Conservation (phyloP, 2,329 filamentous ascomycete genomes). For the Alternaria sp. region DNA sequence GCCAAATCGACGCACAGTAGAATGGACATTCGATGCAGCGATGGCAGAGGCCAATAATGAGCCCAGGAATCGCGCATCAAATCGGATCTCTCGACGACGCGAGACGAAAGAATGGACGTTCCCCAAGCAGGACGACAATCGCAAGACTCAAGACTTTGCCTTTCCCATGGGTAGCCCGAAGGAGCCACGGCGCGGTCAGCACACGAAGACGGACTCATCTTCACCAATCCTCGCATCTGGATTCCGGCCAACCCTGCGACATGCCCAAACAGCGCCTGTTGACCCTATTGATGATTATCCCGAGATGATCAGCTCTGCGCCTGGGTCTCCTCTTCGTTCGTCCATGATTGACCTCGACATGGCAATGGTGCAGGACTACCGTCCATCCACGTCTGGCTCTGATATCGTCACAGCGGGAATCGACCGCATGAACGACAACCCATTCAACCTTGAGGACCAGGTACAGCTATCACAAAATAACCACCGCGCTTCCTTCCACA, state of each 20-base stretch:
- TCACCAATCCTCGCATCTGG: slow-evolving; percentile 41
- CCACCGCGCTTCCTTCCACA: slow-evolving; percentile 48
- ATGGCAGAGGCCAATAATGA: slow-evolving; percentile 49
- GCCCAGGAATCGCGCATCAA: slow-evolving; percentile 38
- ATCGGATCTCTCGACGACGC: slow-evolving; percentile 40
- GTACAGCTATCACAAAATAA: slow-evolving; percentile 47
- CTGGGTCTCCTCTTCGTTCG: slow-evolving; percentile 42
- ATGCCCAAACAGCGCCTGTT: slow-evolving; percentile 51
- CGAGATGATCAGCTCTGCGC: slow-evolving; percentile 39
- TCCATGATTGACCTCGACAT: slow-evolving; percentile 56
- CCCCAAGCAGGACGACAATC: slow-evolving; percentile 32
- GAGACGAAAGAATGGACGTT: slow-evolving; percentile 43
- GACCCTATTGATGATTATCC: slow-evolving; percentile 49
- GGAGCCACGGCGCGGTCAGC: slow-evolving; percentile 19
- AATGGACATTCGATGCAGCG: slow-evolving; percentile 57
- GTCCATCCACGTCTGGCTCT: slow-evolving; percentile 53
- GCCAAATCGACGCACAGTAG: slow-evolving; percentile 53
- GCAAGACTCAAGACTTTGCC: slow-evolving; percentile 45
- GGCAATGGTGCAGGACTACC: slow-evolving; percentile 50
- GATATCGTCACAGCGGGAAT: slow-evolving; percentile 45
- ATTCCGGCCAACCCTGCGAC: slow-evolving; percentile 50
- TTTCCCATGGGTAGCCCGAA: slow-evolving; percentile 41
- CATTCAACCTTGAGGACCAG: slow-evolving; percentile 59
- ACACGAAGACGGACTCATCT: slow-evolving; percentile 24
- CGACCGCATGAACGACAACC: slow-evolving; percentile 54